Conservation (phyloP, 805 yeast genomes). For the Ogataea minuta region DNA sequence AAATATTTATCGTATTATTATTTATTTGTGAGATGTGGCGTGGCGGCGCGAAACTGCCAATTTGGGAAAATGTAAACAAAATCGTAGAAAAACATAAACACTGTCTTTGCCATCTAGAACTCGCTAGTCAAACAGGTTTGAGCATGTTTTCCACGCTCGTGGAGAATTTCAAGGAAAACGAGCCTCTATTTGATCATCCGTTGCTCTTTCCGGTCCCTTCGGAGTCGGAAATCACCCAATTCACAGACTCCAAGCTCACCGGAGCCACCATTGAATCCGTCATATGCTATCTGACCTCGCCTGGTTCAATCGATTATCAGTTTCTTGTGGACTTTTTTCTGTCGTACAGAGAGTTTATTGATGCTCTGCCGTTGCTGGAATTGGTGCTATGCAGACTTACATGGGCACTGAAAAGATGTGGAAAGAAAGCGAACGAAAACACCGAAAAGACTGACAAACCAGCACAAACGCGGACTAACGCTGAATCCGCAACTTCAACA, state of each 20-base stretch:
- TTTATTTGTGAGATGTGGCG: not conserved
- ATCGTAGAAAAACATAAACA: constrained; percentile 4
- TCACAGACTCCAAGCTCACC: constrained; percentile 17
- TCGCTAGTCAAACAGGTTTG: no score
- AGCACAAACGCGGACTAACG: no score
- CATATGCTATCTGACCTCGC: constrained; percentile 64
- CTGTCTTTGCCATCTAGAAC: no score
- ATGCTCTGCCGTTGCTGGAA: constrained; percentile 56
- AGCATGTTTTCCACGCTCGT: constrained; percentile 19
- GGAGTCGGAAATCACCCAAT: constrained; percentile 33
- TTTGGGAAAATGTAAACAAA: constrained; percentile 9
- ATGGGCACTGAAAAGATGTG: constrained; percentile 49
- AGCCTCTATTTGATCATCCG: constrained; percentile 35
- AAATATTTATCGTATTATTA: not conserved
- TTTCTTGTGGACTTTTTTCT: constrained; percentile 82
- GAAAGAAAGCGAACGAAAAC: no score
- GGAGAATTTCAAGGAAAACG: constrained; percentile 31
- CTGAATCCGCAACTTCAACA: no score
- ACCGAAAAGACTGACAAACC: no score
- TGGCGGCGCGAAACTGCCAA: not conserved
- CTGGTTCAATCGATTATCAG: constrained; percentile 72
- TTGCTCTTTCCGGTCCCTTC: constrained; percentile 34
- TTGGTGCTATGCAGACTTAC: constrained; percentile 61
- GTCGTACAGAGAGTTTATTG: constrained; percentile 70
- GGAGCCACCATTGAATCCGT: constrained; percentile 40